Evolutionary conservation across 345 rosid species (phyloP), one percentile per base, ranked within the genome.

Genomic region (Gossypium stocksii): DNA sequence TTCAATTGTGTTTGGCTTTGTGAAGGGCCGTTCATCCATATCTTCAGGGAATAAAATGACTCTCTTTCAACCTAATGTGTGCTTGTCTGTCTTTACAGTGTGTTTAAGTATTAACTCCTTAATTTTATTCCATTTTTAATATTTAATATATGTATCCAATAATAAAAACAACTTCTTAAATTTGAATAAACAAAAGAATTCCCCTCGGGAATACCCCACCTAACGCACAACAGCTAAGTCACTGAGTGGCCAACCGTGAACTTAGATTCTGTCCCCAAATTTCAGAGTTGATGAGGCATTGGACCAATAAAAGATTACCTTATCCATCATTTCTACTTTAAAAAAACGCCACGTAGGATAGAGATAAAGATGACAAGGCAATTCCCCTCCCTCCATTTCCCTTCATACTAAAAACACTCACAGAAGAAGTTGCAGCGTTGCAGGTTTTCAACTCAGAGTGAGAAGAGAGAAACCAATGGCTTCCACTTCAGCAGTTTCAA

Each of bases 401-500:
- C 59, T 6, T 8, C 59, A n/a, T 54, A 54, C 12, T n/a, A 54
- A n/a, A n/a, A 54, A 2, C 13, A 11, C 52, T 11, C 14, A 48
- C 13, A 48, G 52, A 22, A n/a, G 59, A 54, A 54, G 9, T 9
- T 34, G 41, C 41, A 34, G 7, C 41, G 41, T 7, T 54, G 59
- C 9, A n/a, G 59, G 19, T 51, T 51, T 51, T 77, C 69, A 57
- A 66, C 48, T 70, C 41, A 41, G 70, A 60, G 46, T 23, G 45
- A 56, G n/a, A n/a, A 22, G 56, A 15, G 71, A 51, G 7, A 60
- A 77, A 77, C 9, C 23, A 69, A 89, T 91, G 94, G 94, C 94
- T 76, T 90, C 94, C 38, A 86, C 96, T 57, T 87, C 96, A 45
- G 89, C 88, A 20, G 83, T 88, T 74, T 86, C 97, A 72, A 79